Conservation (phyloP, 208 protist genomes). For the Trypanosoma congolense region DNA sequence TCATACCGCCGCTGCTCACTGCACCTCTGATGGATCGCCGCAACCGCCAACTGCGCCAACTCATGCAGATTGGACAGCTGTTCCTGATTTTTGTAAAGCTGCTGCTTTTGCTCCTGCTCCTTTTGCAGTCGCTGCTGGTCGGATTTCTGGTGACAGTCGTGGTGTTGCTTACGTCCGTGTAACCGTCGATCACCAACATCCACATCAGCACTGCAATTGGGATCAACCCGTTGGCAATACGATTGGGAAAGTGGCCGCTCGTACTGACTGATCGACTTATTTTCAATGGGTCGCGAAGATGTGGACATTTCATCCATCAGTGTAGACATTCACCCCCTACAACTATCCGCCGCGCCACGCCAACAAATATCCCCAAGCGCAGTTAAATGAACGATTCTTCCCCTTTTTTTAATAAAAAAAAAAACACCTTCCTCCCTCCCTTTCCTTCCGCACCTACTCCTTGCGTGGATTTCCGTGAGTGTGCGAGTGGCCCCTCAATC, state of each 20-base stretch:
- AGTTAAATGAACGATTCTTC: neutral
- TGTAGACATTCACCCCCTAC: too few species aligned
- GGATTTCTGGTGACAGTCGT: neutral
- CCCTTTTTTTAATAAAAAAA: too few species aligned
- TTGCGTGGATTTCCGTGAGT: neutral
- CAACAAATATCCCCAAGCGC: too few species aligned
- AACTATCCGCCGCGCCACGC: too few species aligned
- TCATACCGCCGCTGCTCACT: conserved; percentile 27
- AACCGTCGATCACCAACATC: too few species aligned
- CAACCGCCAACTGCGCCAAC: conserved; percentile 42
- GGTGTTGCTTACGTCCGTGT: neutral
- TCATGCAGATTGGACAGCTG: conserved; percentile 32
- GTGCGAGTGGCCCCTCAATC: too few species aligned
- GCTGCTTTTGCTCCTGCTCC: neutral
- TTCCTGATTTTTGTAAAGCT: neutral
- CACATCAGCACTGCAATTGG: too few species aligned
- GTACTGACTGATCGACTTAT: too few species aligned
- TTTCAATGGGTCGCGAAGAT: too few species aligned
- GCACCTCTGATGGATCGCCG: conserved; percentile 66
- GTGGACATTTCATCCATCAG: too few species aligned
- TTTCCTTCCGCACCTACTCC: neutral
- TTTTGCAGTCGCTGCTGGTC: neutral
- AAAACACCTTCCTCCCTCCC: neutral
- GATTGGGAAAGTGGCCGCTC: too few species aligned
- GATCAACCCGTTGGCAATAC: too few species aligned